Base-by-base conservation (phyloP, 2,329 filamentous ascomycete species). In the Hysterium pulicare region DNA sequence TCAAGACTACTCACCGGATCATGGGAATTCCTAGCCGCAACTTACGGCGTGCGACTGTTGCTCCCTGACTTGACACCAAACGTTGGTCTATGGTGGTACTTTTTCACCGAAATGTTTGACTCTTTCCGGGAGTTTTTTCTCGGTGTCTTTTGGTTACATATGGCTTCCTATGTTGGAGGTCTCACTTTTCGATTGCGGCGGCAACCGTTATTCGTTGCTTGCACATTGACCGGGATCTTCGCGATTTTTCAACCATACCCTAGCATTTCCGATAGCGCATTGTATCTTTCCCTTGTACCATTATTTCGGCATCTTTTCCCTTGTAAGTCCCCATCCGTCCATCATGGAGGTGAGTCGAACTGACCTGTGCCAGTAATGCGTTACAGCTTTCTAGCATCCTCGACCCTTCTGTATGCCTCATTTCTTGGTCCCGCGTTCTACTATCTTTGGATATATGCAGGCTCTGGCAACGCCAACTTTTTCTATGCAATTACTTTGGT, bases 401-500 rank as follows among this genome's bases (percentile, higher is more conserved):
- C 90, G 0, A 86, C 87, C 2, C 76, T 98, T 30, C 72, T 97
- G 8, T 98, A 98, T 66, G 84, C 89, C 19, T 86, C 84, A 2
- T 84, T 95, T 48, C 77, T 98, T 0, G 93, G 93, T 0, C 93
- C 93, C 1, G 90, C 90, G 0, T 98, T 98, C 64, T 95, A 97
- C 65, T 84, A 98, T 62, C 74, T 98, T 4, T 98, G 93, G 93
- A 91, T 98, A 44, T 98, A 97, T 61, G 93, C 93, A 2, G 93
- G 93, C 38, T 95, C 90, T 43, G 93, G 93, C 21, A 98, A 98
- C 59, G 93, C 93, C 45, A 98, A 98, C 66, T 98, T 98, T 72
- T 98, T 98, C 71, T 98, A 98, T 63, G 93, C 93, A 51, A 97
- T 98, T 57, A 98, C 93, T 0, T 72, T 98, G n/a, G 93, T 98